These are phyloP conservation scores for Tetrastigma voinierianum DNA, from an alignment of 164 flowering plant genomes.

Conservation along the genomic window DNA sequence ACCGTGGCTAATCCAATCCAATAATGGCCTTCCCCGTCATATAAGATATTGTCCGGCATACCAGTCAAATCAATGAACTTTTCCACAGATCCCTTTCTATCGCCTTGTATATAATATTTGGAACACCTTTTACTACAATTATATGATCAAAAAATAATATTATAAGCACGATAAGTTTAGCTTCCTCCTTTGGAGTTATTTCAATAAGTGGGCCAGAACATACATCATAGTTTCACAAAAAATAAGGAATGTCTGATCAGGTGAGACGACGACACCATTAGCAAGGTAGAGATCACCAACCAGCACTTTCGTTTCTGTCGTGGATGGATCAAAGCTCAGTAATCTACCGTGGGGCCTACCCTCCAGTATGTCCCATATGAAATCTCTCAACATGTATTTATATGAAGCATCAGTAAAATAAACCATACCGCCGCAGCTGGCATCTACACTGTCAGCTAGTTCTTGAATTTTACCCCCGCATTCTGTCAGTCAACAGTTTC, in stretches of 20 bases:
- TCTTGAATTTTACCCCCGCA: conserved; percentile 57
- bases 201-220: background rate
- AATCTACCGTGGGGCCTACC: conserved; percentile 81
- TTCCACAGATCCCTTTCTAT: conserved; percentile 51
- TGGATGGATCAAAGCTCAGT: conserved; percentile 64
- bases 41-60: conserved; percentile 65
- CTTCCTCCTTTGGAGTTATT: no score
- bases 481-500: conserved; percentile 56
- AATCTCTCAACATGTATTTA: conserved; percentile 39
- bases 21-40: conserved; percentile 62
- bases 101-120: conserved; percentile 47
- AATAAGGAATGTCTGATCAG: conserved; percentile 52
- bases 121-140: no score
- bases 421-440: conserved; percentile 60
- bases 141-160: no score
- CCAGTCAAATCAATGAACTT: conserved; percentile 63
- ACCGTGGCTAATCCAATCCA: conserved; percentile 62
- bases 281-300: conserved; percentile 67
- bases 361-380: conserved; percentile 46
- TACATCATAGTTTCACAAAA: conserved; percentile 78
- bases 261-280: conserved; percentile 78
- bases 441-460: conserved; percentile 64
- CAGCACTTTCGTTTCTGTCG: conserved; percentile 51
- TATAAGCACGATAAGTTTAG: no score
- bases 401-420: conserved; percentile 86